phyloP scores from a whole-genome alignment of 345 rosid species.

The Erucastrum elatum region DNA sequence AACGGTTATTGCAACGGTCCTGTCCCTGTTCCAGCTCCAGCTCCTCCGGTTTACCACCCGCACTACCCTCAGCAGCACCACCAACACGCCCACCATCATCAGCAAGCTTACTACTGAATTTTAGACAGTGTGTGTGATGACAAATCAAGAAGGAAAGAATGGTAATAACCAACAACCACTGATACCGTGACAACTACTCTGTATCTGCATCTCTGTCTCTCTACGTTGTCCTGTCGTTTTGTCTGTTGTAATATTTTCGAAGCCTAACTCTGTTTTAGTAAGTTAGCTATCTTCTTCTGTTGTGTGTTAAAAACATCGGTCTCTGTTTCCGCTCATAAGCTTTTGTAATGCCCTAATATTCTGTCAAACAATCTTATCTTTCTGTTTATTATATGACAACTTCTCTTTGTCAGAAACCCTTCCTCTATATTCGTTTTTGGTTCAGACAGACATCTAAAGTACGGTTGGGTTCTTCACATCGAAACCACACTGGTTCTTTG shows the following conservation, averaged over 20 bases:
- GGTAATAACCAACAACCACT: slow-evolving; percentile 34
- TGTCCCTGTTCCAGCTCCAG: slow-evolving; percentile 36
- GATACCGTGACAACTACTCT: slow-evolving; percentile 37
- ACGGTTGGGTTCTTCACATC: neutral
- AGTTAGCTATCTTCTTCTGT: slow-evolving; percentile 22
- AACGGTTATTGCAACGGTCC: slow-evolving; percentile 40
- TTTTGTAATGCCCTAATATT: slow-evolving; percentile 32
- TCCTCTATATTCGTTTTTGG: neutral
- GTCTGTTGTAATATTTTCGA: slow-evolving; percentile 41
- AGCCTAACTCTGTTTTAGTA: slow-evolving; percentile 29
- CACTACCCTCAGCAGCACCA: slow-evolving; percentile 40
- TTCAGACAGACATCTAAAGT: neutral
- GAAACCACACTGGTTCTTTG: neutral
- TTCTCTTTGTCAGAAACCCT: slow-evolving; percentile 23
- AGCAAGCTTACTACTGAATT: slow-evolving; percentile 44
- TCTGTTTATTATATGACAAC: slow-evolving; percentile 21
- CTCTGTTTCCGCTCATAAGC: slow-evolving; percentile 15
- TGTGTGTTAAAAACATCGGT: slow-evolving; percentile 27
- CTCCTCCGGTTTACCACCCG: slow-evolving; percentile 41
- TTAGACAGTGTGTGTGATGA: slow-evolving; percentile 45
- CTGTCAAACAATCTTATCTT: slow-evolving; percentile 22
- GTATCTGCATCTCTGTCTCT: slow-evolving; percentile 20
- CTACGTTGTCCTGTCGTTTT: slow-evolving; percentile 30
- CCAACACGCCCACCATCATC: slow-evolving; percentile 41
- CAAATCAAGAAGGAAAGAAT: slow-evolving; percentile 31